Evolutionary conservation across 1,284 basidiomycete genomes (phyloP).

Genomic region (Leccinum insolens): DNA sequence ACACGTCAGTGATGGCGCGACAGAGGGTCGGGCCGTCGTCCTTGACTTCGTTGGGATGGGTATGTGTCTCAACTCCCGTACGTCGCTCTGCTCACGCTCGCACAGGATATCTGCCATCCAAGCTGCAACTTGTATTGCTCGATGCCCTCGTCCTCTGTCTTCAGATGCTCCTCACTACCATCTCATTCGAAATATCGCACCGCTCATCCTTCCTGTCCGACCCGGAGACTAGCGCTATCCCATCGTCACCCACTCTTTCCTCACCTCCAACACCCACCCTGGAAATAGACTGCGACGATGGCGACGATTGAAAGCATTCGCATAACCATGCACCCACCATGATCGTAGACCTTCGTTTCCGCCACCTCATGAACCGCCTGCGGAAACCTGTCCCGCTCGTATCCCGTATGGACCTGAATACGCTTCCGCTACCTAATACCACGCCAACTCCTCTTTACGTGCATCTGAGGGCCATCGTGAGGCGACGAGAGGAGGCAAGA

Average conservation of each 20-base stretch:
- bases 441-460: conserved; percentile 54
- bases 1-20: conserved; percentile 53
- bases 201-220: conserved; percentile 36
- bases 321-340: conserved; percentile 40
- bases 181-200: conserved; percentile 64
- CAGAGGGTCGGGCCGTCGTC: conserved; percentile 59
- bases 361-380: conserved; percentile 54
- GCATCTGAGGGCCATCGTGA: conserved; percentile 55
- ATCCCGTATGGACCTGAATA: conserved; percentile 35
- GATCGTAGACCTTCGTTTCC: conserved; percentile 62
- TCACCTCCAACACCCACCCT: conserved; percentile 23
- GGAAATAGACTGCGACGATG: conserved; percentile 27
- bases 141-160: conserved; percentile 68
- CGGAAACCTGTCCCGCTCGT: conserved; percentile 50
- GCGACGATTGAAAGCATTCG: conserved; percentile 27
- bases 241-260: conserved; percentile 25
- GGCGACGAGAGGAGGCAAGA: conserved; percentile 44
- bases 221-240: conserved; percentile 28
- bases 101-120: conserved; percentile 62
- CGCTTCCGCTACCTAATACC: conserved; percentile 64
- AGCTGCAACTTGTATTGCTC: conserved; percentile 60
- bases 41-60: conserved; percentile 79
- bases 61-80: conserved; percentile 38
- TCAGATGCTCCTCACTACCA: conserved; percentile 62
- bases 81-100: conserved; percentile 15